Percentiles rank a stretch among this genome's conserved stretches.
These are phyloP conservation scores for Cytospora paraplurivora DNA, from an alignment of 2,329 filamentous ascomycete species.

Conservation along the genomic window DNA sequence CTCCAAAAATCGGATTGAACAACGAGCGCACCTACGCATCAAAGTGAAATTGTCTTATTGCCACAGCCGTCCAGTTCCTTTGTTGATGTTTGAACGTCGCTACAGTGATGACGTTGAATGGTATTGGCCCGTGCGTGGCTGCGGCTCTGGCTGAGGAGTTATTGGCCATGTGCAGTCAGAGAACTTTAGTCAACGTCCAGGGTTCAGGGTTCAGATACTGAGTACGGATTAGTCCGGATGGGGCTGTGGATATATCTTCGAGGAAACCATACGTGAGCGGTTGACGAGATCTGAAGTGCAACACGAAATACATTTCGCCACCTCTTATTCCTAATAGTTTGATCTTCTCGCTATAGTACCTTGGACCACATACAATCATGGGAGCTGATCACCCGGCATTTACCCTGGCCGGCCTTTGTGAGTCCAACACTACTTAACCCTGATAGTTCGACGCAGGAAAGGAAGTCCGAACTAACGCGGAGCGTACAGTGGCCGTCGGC, in stretches of 20 bases:
- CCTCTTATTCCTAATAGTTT: neutral
- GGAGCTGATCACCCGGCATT: constrained; percentile 45
- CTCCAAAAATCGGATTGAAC: neutral
- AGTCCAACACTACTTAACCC: constrained; percentile 27
- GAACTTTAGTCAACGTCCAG: no score
- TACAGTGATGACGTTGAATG: constrained; percentile 14
- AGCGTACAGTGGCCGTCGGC: constrained; percentile 37
- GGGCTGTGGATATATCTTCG: constrained; percentile 1
- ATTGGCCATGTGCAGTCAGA: no score
- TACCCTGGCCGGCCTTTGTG: constrained; percentile 43
- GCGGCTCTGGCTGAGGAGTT: neutral
- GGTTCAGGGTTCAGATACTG: no score
- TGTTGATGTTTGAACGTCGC: constrained; percentile 20
- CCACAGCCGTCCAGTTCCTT: neutral
- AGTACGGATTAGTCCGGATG: constrained; percentile 1
- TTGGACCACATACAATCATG: constrained; percentile 12
- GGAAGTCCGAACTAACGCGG: neutral
- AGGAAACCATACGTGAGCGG: neutral
- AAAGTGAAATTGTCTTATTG: neutral
- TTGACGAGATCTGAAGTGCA: neutral
- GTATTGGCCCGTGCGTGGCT: constrained; percentile 12
- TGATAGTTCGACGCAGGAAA: neutral
- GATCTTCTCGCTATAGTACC: neutral
- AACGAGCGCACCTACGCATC: neutral
- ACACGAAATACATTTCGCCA: neutral